Evolutionary conservation across 305 asterid genomes (phyloP).

Genomic region (Nicotiana rustica): DNA sequence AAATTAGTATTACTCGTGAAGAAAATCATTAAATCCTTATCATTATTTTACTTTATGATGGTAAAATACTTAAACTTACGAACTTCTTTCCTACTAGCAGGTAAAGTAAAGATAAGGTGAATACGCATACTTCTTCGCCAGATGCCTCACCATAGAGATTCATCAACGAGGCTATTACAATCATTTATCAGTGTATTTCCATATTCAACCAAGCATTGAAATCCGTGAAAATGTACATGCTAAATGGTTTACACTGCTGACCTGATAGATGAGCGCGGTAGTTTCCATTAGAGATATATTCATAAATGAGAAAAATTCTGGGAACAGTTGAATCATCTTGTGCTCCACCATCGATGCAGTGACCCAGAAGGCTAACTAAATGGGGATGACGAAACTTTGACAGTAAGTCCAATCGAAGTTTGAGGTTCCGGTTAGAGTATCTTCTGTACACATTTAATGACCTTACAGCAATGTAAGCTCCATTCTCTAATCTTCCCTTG

Average conservation of each 20-base stretch:
- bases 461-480: conserved; percentile 66
- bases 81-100: too few species aligned
- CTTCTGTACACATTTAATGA: conserved; percentile 61
- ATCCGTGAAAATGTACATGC: background rate
- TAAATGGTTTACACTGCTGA: conserved; percentile 35
- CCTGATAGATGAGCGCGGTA: conserved; percentile 85
- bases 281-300: conserved; percentile 78
- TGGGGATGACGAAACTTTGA: conserved; percentile 89
- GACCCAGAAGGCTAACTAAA: conserved; percentile 79
- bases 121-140: background rate
- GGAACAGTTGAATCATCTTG: conserved; percentile 66
- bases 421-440: conserved; percentile 71
- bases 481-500: conserved; percentile 85
- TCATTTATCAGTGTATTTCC: background rate
- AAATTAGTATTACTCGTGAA: background rate
- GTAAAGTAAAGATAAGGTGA: background rate
- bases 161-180: conserved; percentile 2
- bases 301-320: conserved; percentile 82
- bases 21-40: background rate
- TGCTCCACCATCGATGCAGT: conserved; percentile 75
- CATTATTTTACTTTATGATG: background rate
- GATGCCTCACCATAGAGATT: background rate
- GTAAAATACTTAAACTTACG: background rate
- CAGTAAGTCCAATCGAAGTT: conserved; percentile 75
- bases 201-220: background rate